Percentiles rank a stretch among this genome's conserved stretches.
phyloP scores from a whole-genome alignment of 495 filamentous ascomycete species.

The Aspergillus affinis region DNA sequence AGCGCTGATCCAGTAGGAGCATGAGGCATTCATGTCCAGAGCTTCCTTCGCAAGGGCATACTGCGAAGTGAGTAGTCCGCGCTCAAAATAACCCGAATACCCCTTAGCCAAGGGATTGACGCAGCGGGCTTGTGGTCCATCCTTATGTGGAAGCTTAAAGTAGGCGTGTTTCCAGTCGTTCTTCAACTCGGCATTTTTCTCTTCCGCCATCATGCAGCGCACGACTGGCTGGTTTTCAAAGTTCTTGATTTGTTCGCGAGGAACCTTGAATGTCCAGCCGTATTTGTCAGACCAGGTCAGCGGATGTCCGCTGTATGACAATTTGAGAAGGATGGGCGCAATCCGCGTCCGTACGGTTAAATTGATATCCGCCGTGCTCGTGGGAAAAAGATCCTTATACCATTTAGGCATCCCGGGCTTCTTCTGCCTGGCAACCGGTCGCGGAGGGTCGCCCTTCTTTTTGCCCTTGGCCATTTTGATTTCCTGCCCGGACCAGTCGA shows the following conservation, averaged over 20 bases:
- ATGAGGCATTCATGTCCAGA: conserved; percentile 96
- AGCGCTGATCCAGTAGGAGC: conserved; percentile 98
- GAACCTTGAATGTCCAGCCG: conserved; percentile 89
- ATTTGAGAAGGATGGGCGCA: conserved; percentile 77
- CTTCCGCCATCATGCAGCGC: conserved; percentile 73
- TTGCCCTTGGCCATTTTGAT: conserved; percentile 89
- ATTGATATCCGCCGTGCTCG: conserved; percentile 60
- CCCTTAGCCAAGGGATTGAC: conserved; percentile 84
- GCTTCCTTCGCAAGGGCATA: conserved; percentile 89
- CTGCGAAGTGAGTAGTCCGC: conserved; percentile 80
- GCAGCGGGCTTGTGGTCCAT: conserved; percentile 83
- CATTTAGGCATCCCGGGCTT: conserved; percentile 91
- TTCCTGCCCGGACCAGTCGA: conserved; percentile 94
- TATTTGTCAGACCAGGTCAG: conserved; percentile 89
- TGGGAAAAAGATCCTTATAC: conserved; percentile 88
- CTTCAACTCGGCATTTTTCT: conserved; percentile 59
- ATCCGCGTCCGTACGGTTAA: conserved; percentile 87
- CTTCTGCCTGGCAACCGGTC: conserved; percentile 82
- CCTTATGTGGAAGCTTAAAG: conserved; percentile 95
- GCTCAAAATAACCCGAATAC: conserved; percentile 89
- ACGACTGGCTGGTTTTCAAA: conserved; percentile 71
- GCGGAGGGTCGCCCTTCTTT: conserved; percentile 74
- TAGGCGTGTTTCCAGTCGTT: conserved; percentile 68
- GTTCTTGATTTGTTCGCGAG: conserved; percentile 56
- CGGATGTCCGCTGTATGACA: conserved; percentile 88